phyloP scores from a whole-genome alignment of 805 yeast species.

The Kluyveromyces lactis region DNA sequence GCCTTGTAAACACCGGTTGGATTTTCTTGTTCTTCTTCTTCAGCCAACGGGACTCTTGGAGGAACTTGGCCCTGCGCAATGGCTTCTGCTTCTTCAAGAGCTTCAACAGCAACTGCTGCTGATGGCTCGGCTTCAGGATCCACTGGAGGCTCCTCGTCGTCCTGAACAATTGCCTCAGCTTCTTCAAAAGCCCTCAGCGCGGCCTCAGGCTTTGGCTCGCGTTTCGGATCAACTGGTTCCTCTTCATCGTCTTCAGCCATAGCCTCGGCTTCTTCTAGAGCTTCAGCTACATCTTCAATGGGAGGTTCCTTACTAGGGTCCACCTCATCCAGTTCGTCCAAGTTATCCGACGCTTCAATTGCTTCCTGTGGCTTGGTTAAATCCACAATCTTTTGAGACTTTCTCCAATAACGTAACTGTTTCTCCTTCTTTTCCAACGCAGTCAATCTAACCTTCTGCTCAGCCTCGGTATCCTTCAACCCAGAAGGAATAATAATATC shows the following conservation, averaged over 20 bases:
- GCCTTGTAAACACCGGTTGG: neutral
- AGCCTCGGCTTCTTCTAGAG: constrained; percentile 3
- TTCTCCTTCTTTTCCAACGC: constrained; percentile 19
- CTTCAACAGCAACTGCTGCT: constrained; percentile 3
- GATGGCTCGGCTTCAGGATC: neutral
- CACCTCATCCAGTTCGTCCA: constrained; percentile 2
- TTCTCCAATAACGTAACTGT: constrained; percentile 15
- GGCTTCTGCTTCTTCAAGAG: constrained; percentile 3
- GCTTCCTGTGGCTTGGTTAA: constrained; percentile 4
- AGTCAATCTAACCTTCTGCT: constrained; percentile 16
- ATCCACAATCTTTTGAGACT: constrained; percentile 17
- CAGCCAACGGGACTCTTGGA: neutral
- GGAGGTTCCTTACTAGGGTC: constrained; percentile 1
- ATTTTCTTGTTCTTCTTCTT: neutral
- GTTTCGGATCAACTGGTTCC: neutral
- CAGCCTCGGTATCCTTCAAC: constrained; percentile 20
- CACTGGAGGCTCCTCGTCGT: constrained; percentile 1
- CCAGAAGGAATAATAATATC: constrained; percentile 26
- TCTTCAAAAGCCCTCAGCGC: constrained; percentile 1
- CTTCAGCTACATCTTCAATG: neutral
- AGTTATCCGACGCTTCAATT: constrained; percentile 1
- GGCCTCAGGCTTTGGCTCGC: neutral
- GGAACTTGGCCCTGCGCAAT: neutral
- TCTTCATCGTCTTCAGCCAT: neutral
- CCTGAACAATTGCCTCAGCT: constrained; percentile 3